Evolutionary conservation across 176 grass and related monocot genomes (phyloP).

Genomic region (Carex kokanica): DNA sequence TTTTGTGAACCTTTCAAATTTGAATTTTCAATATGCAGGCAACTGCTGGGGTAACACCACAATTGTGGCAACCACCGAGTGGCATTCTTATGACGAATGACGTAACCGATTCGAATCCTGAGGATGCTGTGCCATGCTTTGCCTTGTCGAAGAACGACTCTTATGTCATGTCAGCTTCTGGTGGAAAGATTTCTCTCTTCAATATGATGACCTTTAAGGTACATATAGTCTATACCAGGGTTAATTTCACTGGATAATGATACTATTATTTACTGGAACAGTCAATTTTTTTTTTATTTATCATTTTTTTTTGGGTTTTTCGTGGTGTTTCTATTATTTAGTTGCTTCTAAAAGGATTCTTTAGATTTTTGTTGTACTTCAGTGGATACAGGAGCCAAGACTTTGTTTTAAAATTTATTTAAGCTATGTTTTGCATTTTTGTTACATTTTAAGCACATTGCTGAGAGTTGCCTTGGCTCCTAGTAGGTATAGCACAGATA

Average conservation of each 20-base stretch:
- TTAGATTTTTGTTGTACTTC: neutral
- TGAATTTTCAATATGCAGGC: slow-evolving; percentile 54
- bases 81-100: slow-evolving; percentile 99
- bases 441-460: neutral
- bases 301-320: neutral
- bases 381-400: neutral
- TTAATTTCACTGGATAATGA: neutral
- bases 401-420: neutral
- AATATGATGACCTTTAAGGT: slow-evolving; percentile 99
- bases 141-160: slow-evolving; percentile 99
- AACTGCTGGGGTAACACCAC: slow-evolving; percentile 65
- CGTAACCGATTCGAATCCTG: slow-evolving; percentile 72
- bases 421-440: neutral
- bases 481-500: neutral
- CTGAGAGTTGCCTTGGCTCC: neutral
- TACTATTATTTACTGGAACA: neutral
- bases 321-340: neutral
- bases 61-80: slow-evolving; percentile 90
- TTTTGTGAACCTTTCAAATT: slow-evolving; percentile 26
- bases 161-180: slow-evolving; percentile 99
- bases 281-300: neutral
- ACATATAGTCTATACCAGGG: slow-evolving; percentile 11
- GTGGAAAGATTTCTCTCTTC: slow-evolving; percentile 94
- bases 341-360: neutral
- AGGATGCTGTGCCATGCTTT: slow-evolving; percentile 94